Evolutionary conservation across 2,329 filamentous ascomycete species (phyloP), one percentile per base, ranked within the genome.

Genomic region (Taxawa tesnikishii): DNA sequence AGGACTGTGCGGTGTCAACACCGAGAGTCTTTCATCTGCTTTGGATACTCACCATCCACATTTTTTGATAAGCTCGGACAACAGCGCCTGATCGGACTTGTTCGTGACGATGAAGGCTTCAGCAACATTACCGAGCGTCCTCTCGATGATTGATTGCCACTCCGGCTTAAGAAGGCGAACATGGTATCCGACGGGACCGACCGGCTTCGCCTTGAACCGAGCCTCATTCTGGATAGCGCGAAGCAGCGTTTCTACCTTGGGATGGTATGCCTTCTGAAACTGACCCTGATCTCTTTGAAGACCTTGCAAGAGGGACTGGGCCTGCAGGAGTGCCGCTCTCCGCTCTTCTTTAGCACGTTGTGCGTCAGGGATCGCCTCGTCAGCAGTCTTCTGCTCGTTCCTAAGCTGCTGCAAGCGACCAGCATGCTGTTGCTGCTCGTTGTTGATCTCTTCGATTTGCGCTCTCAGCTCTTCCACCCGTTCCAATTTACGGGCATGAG

Each of bases 141-240:
- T 79, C 51, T 98, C 90, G 10, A 98, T 55, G 26, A 93, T 75
- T 1, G 73, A 70, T 1, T 79, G 80, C 90, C 90, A 98, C 44
- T 83, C 68, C 1, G 83, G 79, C 43, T 88, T 77, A 21, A 75
- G 60, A 15, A 98, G 62, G 42, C 75, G 76, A 31, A 98, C 68
- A 47, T 90, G 72, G 15, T 75, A 63, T 17, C 87, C 90, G 10
- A 96, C 63, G 1, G 90, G 90, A 0, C 90, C 90, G 19, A 96
- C 64, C 2, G 90, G 90, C 39, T 70, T 77, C 26, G 70, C 61
- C 15, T 64, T 60, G 49, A 92, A 96, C 0, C 75, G 65, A 3
- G 41, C 54, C 36, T 93, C 83, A n/a, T 63, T 60, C 5, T 73
- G 65, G 38, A 96, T 82, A n/a, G 68, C 68, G 32, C 59, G 64